Evolutionary conservation across 78 protist genomes (phyloP).

Genomic region (Dictyostelium discoideum): DNA sequence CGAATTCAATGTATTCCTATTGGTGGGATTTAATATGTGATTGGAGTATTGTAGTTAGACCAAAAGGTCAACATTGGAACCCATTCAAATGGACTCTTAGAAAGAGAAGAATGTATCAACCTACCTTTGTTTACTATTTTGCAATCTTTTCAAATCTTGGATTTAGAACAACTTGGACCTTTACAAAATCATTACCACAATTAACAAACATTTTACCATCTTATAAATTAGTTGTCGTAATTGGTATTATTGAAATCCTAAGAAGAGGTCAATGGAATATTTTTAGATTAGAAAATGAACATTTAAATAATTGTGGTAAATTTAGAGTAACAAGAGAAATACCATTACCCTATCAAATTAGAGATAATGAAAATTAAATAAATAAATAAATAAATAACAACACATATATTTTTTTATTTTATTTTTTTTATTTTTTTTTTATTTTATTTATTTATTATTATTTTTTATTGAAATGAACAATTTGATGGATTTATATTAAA

Average conservation of each 20-base stretch:
- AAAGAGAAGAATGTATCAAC: conserved; percentile 74
- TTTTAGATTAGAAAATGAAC: conserved; percentile 83
- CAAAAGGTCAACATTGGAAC: conserved; percentile 11
- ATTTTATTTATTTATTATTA: background rate
- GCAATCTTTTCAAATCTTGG: conserved; percentile 75
- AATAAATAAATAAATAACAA: too few species aligned
- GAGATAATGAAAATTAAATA: background rate
- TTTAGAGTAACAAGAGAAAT: conserved; percentile 69
- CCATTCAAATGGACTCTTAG: conserved; percentile 49
- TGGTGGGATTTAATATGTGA: conserved; percentile 78
- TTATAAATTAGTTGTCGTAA: conserved; percentile 45
- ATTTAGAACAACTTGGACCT: conserved; percentile 73
- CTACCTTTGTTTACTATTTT: conserved; percentile 60
- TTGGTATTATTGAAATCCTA: conserved; percentile 60
- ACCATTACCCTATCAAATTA: conserved; percentile 66
- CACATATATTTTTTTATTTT: background rate
- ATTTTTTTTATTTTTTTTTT: background rate
- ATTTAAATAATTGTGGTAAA: conserved; percentile 74
- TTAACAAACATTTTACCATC: conserved; percentile 24
- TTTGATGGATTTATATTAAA: background rate
- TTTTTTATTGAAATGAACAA: background rate
- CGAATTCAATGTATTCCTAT: conserved; percentile 34
- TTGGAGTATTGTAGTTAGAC: conserved; percentile 47
- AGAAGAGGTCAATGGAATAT: conserved; percentile 83
- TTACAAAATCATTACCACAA: conserved; percentile 77